Conservation (phyloP, 441 rosid genomes). For the Dalechampia spathulata region DNA sequence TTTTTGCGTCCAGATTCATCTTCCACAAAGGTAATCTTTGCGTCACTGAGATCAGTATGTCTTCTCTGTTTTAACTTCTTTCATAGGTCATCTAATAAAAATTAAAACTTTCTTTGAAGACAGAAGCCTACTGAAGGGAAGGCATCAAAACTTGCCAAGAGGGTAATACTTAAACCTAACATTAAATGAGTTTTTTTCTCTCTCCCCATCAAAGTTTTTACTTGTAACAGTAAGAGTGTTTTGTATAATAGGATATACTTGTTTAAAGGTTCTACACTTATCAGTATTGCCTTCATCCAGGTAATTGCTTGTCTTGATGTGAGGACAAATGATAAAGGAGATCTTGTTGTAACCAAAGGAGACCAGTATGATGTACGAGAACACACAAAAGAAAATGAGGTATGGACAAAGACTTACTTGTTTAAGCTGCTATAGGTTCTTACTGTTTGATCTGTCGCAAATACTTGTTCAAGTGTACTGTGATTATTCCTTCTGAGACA, state of each 20-base stretch:
- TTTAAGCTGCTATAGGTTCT: background rate
- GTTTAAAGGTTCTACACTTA: background rate
- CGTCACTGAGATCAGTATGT: constrained; percentile 9
- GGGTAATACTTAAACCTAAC: constrained; percentile 49
- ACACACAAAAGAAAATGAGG: constrained; percentile 80
- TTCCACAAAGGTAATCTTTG: constrained; percentile 45
- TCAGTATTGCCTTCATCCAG: constrained; percentile 26
- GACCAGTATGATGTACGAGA: constrained; percentile 96
- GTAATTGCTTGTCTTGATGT: constrained; percentile 99
- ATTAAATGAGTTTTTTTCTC: constrained; percentile 1
- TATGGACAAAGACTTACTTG: constrained; percentile 9
- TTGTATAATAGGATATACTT: background rate
- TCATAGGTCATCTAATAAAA: constrained; percentile 31
- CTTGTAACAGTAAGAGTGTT: background rate
- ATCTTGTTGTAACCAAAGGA: constrained; percentile 98
- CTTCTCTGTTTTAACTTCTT: constrained; percentile 12
- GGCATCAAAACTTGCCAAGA: constrained; percentile 84
- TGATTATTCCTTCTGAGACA: background rate
- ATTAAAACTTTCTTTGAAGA: constrained; percentile 46
- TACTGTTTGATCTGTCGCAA: background rate
- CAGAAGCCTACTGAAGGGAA: constrained; percentile 71
- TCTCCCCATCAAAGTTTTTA: background rate
- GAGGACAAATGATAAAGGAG: constrained; percentile 85
- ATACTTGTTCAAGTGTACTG: background rate
- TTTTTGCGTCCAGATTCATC: constrained; percentile 58